phyloP scores from a whole-genome alignment of 345 rosid species.

The Eucalyptus sp. region DNA sequence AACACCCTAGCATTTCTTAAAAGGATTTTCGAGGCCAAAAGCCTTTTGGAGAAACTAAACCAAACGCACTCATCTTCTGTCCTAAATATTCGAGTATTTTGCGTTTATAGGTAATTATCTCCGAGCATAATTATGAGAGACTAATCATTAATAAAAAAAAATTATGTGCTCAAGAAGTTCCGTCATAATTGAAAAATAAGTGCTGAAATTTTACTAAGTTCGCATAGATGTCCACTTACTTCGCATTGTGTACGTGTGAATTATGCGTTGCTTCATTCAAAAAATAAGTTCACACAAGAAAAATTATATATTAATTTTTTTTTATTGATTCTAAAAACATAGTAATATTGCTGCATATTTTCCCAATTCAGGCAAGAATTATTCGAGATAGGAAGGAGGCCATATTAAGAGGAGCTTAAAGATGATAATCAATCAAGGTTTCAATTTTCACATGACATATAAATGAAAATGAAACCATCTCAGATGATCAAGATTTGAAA shows the following conservation, averaged over 20 bases:
- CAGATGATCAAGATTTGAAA: fast-evolving
- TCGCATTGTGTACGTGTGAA: background rate
- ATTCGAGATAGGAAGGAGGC: background rate
- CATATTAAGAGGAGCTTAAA: background rate
- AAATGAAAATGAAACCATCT: background rate
- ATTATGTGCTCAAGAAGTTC: fast-evolving
- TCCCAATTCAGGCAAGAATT: background rate
- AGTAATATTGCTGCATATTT: background rate
- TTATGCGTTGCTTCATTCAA: background rate
- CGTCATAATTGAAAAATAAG: background rate
- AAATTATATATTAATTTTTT: fast-evolving
- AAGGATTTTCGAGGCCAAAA: fast-evolving
- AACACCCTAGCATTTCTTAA: fast-evolving
- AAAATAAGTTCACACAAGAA: fast-evolving
- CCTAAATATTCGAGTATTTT: fast-evolving
- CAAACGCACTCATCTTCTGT: fast-evolving
- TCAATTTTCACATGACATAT: background rate
- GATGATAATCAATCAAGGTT: fast-evolving
- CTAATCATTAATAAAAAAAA: too few relatives aligned
- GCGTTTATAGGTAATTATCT: too few relatives aligned
- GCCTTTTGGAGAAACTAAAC: fast-evolving
- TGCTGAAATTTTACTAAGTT: background rate
- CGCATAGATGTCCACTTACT: background rate
- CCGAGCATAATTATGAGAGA: fast-evolving
- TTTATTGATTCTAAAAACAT: too few relatives aligned